Percentiles rank a stretch among this genome's conserved stretches.
Conservation (phyloP, 306 rosid genomes). For the Fragaria ananassa region DNA sequence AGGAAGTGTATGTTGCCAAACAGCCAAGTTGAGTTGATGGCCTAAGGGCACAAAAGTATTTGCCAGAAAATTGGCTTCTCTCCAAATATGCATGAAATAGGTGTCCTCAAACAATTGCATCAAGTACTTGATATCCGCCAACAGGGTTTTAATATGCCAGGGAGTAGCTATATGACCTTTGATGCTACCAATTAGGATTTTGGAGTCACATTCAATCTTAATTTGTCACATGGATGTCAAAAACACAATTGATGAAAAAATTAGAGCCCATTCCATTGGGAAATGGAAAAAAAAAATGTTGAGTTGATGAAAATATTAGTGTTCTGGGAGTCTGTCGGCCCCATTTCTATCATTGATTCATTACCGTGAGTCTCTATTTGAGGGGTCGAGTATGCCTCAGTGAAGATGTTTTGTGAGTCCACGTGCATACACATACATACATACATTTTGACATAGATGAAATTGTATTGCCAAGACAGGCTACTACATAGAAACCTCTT, state of each 20-base stretch:
- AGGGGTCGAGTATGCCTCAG: not conserved
- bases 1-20: too few species aligned
- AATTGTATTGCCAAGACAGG: not conserved
- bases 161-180: too few species aligned
- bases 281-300: not conserved
- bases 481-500: not conserved
- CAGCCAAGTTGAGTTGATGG: too few species aligned
- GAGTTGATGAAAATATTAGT: not conserved
- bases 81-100: too few species aligned
- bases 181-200: too few species aligned
- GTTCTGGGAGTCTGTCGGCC: not conserved
- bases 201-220: not conserved
- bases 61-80: too few species aligned
- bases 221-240: not conserved
- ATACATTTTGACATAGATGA: not conserved
- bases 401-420: not conserved
- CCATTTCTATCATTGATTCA: not conserved
- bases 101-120: too few species aligned
- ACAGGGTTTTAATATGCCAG: too few species aligned
- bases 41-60: too few species aligned
- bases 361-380: not conserved
- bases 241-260: not conserved
- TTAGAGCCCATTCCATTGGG: not conserved
- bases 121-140: too few species aligned
- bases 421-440: not conserved